Conservation (phyloP, 2,329 filamentous ascomycete genomes). For the Trichoderma lentiforme region DNA sequence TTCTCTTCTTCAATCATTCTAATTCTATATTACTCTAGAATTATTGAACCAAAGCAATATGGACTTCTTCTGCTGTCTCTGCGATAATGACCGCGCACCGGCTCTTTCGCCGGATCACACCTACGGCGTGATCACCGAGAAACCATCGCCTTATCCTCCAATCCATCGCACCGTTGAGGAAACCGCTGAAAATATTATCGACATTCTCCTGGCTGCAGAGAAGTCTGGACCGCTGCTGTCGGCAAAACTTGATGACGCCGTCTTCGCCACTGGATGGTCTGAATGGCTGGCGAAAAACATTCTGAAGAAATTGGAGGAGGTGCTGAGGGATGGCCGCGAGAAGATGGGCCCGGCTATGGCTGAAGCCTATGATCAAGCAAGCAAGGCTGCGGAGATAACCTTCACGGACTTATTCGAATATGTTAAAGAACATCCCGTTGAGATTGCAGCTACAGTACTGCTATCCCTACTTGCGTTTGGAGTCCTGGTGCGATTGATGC, state of each 20-base stretch:
- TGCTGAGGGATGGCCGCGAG: not conserved
- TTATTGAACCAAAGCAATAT: not conserved
- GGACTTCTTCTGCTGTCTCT: not conserved
- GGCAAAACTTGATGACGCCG: not conserved
- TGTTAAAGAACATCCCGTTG: not conserved
- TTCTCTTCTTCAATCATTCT: not conserved
- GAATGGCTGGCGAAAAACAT: conserved; percentile 12
- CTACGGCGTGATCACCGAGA: not conserved
- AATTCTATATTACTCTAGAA: not conserved
- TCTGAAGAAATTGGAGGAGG: conserved; percentile 4
- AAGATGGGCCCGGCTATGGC: conserved; percentile 8
- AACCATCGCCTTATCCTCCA: not conserved
- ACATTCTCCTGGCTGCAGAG: not conserved
- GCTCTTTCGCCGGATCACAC: not conserved
- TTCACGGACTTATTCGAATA: not conserved
- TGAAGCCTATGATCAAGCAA: not conserved
- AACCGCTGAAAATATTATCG: not conserved
- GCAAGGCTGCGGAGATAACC: not conserved
- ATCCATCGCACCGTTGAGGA: not conserved
- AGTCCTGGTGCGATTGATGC: not conserved
- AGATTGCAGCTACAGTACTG: not conserved
- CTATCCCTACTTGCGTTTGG: not conserved
- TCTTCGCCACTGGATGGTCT: not conserved
- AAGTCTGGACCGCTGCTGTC: not conserved
- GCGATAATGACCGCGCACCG: not conserved